Base-by-base conservation (phyloP, 441 rosid species). In the Euphorbia schlechtendalii region DNA sequence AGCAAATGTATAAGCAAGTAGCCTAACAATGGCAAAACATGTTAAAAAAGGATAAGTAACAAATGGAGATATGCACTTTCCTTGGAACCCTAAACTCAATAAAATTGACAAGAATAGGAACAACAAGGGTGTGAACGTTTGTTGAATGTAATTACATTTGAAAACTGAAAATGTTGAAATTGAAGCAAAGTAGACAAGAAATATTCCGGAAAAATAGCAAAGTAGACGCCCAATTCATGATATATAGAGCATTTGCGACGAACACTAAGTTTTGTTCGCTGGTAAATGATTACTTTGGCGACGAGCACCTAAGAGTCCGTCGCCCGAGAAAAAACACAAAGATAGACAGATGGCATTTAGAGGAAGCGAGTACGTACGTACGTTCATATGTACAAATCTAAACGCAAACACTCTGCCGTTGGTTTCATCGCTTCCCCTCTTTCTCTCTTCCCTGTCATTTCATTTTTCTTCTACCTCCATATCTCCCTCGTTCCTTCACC, bases 341-440 rank as follows among this genome's bases (percentile, higher is more conserved):
- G 9, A 36, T 36, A 4, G 40, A 54, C 60, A 25, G 25, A 14
- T n/a, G 61, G 36, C 38, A n/a, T 2, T 27, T 24, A 9, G n/a
- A n/a, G n/a, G n/a, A n/a, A n/a, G n/a, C n/a, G n/a, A n/a, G n/a
- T n/a, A n/a, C n/a, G n/a, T n/a, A n/a, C n/a, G n/a, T n/a, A n/a
- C n/a, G n/a, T n/a, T n/a, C n/a, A n/a, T n/a, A n/a, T n/a, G n/a
- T n/a, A n/a, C n/a, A n/a, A n/a, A n/a, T n/a, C n/a, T n/a, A n/a
- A n/a, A n/a, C n/a, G n/a, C n/a, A n/a, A n/a, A 11, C 25, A 11
- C 20, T 14, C 5, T 32, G 4, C 52, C 59, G 21, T 64, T 46
- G 69, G 41, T 66, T 66, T 66, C 63, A 66, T 66, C 69, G 69
- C 20, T 59, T 45, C 52, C 17, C 28, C 36, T 6, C 4, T 32